Percentiles rank a stretch among this genome's conserved stretches.
phyloP scores from a whole-genome alignment of 139 green algal species.

The Pleodorina starrii region DNA sequence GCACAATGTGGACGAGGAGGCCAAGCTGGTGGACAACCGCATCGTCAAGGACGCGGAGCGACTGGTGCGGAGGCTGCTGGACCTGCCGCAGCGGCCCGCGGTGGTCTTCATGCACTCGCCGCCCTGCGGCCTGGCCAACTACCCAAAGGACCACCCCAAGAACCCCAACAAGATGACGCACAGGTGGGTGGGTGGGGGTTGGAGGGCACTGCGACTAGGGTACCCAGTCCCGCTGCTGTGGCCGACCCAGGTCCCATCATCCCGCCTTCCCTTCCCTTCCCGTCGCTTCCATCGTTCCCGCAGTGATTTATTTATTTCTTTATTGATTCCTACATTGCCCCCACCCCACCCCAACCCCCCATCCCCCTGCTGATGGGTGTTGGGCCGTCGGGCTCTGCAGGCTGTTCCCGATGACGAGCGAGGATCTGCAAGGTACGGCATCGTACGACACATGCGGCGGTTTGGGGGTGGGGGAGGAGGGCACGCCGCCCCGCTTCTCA shows the following conservation, averaged over 20 bases:
- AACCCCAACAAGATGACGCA: neutral
- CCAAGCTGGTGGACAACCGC: neutral
- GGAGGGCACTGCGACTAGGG: no score
- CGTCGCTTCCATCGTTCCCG: no score
- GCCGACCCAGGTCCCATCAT: no score
- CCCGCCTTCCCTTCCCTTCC: no score
- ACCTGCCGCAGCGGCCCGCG: conserved; percentile 11
- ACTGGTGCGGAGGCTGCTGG: conserved; percentile 6
- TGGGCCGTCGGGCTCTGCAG: neutral
- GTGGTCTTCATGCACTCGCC: conserved; percentile 15
- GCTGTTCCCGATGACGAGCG: conserved; percentile 1
- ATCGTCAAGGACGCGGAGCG: conserved; percentile 22
- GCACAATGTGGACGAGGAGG: neutral
- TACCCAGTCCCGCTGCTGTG: no score
- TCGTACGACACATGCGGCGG: no score
- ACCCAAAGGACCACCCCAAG: conserved; percentile 18
- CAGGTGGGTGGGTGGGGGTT: neutral
- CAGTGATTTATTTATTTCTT: no score
- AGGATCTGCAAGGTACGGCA: conserved; percentile 27
- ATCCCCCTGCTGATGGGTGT: neutral
- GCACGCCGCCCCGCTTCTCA: no score
- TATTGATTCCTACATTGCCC: no score
- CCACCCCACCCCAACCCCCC: no score
- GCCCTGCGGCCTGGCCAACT: conserved; percentile 8
- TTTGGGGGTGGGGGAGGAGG: no score